phyloP scores from a whole-genome alignment of 2,329 filamentous ascomycete species.

The Incumbomyces delicatus region DNA sequence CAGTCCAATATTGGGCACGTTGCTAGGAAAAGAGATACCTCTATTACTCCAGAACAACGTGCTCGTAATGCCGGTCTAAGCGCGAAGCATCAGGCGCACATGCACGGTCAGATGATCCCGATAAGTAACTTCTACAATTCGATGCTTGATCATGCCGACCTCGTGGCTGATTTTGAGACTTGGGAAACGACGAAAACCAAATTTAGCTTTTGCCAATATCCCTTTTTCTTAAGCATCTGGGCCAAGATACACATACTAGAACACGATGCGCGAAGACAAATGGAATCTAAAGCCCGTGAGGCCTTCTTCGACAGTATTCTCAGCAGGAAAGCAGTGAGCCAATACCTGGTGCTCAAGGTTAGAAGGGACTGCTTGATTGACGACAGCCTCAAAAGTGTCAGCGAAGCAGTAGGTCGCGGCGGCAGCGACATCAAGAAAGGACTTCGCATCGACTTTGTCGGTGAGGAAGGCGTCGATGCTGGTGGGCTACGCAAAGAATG shows the following conservation, averaged over 20 bases:
- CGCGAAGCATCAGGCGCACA: slow-evolving; percentile 35
- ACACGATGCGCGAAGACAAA: slow-evolving; percentile 76
- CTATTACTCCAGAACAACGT: slow-evolving; percentile 21
- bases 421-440: slow-evolving; percentile 86
- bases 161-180: slow-evolving; percentile 74
- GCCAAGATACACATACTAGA: slow-evolving; percentile 87
- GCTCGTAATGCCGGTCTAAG: slow-evolving; percentile 31
- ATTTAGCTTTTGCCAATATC: slow-evolving; percentile 87
- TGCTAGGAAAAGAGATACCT: slow-evolving; percentile 30
- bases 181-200: slow-evolving; percentile 69
- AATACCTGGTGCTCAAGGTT: slow-evolving; percentile 67
- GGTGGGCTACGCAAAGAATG: slow-evolving; percentile 88
- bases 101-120: slow-evolving; percentile 58
- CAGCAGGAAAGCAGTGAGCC: slow-evolving; percentile 60
- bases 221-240: slow-evolving; percentile 83
- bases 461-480: slow-evolving; percentile 84
- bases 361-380: slow-evolving; percentile 58
- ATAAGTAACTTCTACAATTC: slow-evolving; percentile 84
- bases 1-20: slow-evolving; percentile 59
- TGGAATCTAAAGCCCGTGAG: slow-evolving; percentile 78
- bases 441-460: slow-evolving; percentile 71
- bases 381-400: slow-evolving; percentile 66
- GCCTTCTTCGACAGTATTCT: slow-evolving; percentile 87
- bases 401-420: slow-evolving; percentile 70
- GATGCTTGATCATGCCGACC: slow-evolving; percentile 73